phyloP scores from a whole-genome alignment of 148 eudicot genomes.

The Oxyria digyna region DNA sequence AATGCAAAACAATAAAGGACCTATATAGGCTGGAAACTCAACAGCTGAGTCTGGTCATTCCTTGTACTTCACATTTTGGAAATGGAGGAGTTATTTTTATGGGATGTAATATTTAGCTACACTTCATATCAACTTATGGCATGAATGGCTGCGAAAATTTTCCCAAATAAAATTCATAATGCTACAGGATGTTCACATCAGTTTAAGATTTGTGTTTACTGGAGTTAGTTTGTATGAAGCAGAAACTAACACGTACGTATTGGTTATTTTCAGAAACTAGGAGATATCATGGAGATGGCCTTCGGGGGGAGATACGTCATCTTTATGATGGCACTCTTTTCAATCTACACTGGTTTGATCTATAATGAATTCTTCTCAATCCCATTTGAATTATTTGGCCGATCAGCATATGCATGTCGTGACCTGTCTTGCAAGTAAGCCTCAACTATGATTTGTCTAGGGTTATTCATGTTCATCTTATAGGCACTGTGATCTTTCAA shows the following conservation, averaged over 20 bases:
- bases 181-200: not conserved
- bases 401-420: slow-evolving; percentile 50
- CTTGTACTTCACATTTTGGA: not conserved
- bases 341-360: slow-evolving; percentile 48
- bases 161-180: not conserved
- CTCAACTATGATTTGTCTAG: not conserved
- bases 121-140: not conserved
- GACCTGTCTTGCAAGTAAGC: slow-evolving; percentile 45
- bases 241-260: not conserved
- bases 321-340: slow-evolving; percentile 50
- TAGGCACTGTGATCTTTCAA: not conserved
- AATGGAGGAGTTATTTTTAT: not conserved
- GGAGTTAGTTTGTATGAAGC: not conserved
- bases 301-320: slow-evolving; percentile 59
- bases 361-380: slow-evolving; percentile 55
- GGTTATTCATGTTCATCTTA: not conserved
- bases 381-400: slow-evolving; percentile 41
- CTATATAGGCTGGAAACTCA: not conserved
- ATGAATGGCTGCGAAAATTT: not conserved
- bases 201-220: not conserved
- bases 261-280: slow-evolving; percentile 31
- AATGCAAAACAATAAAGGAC: not conserved
- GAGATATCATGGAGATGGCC: slow-evolving; percentile 52
- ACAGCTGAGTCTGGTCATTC: not conserved
- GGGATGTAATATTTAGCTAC: not conserved